Percentiles rank a stretch among this genome's conserved stretches.
Evolutionary conservation across 306 rosid species (phyloP).

Genomic region (Castanea mollissima): DNA sequence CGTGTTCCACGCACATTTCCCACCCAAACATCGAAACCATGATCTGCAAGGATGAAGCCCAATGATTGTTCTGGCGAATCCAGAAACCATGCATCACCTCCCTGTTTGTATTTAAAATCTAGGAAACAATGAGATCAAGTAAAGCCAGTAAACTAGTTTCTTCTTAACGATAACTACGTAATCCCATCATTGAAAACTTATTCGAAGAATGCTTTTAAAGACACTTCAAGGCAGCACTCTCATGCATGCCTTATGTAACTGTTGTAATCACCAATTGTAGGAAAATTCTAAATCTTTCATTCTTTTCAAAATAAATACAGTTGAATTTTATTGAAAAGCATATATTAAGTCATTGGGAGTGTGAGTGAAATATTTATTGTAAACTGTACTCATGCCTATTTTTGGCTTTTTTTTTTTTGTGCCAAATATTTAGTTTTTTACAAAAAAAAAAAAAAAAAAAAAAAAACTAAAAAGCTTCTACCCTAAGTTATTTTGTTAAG

Average conservation of each 20-base stretch:
- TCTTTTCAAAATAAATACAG: too few relatives aligned
- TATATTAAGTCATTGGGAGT: too few relatives aligned
- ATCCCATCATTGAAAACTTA: slow-evolving; percentile 1
- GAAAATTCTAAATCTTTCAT: too few relatives aligned
- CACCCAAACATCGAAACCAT: slow-evolving; percentile 94
- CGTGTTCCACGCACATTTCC: slow-evolving; percentile 95
- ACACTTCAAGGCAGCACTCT: background rate
- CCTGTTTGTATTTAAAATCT: slow-evolving; percentile 50
- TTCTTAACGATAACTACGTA: background rate
- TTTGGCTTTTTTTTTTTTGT: too few relatives aligned
- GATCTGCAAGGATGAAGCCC: slow-evolving; percentile 93
- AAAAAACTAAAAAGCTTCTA: too few relatives aligned
- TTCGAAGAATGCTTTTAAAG: background rate
- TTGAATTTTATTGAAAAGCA: too few relatives aligned
- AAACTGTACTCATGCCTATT: too few relatives aligned
- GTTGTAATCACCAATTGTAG: too few relatives aligned
- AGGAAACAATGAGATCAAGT: slow-evolving; percentile 17
- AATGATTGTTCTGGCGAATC: slow-evolving; percentile 71
- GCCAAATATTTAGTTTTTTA: too few relatives aligned
- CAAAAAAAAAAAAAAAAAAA: too few relatives aligned
- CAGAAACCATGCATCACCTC: slow-evolving; percentile 92
- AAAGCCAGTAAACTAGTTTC: background rate
- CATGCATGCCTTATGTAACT: background rate
- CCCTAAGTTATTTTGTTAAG: too few relatives aligned
- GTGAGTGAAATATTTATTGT: too few relatives aligned